phyloP scores from a whole-genome alignment of 805 yeast species.

The Sugiyamaella chiloensis region DNA sequence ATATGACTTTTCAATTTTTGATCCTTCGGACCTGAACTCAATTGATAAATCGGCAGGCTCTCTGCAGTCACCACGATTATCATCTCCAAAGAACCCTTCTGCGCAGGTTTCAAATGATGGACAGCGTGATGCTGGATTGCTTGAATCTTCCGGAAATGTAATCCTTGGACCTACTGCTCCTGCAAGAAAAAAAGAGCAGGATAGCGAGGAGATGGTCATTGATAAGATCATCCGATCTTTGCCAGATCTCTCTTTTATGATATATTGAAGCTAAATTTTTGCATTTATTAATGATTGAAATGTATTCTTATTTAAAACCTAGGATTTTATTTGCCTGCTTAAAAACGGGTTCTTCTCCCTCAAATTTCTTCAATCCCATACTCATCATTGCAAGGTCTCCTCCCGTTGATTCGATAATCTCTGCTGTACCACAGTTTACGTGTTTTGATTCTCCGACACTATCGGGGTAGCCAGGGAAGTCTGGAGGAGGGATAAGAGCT shows the following conservation, averaged over 20 bases:
- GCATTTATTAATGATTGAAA: not conserved
- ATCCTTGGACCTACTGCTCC: constrained; percentile 24
- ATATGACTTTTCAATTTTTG: not conserved
- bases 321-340: not conserved
- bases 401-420: constrained; percentile 4
- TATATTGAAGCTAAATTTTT: not conserved
- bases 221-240: constrained; percentile 21
- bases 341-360: not conserved
- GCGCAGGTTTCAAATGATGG: not conserved
- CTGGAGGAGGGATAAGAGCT: constrained; percentile 24
- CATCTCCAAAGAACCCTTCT: not conserved
- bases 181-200: constrained; percentile 16
- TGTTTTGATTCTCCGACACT: constrained; percentile 17
- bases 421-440: not conserved
- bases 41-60: not conserved
- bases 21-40: too few species aligned
- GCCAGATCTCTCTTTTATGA: constrained; percentile 26
- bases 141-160: not conserved
- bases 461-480: constrained; percentile 25
- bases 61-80: not conserved
- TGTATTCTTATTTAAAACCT: not conserved
- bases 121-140: not conserved
- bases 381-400: constrained; percentile 2
- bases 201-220: constrained; percentile 24
- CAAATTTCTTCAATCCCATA: constrained; percentile 1